Conservation (phyloP, 768 basidiomycete species). For the Russula ochroleuca region DNA sequence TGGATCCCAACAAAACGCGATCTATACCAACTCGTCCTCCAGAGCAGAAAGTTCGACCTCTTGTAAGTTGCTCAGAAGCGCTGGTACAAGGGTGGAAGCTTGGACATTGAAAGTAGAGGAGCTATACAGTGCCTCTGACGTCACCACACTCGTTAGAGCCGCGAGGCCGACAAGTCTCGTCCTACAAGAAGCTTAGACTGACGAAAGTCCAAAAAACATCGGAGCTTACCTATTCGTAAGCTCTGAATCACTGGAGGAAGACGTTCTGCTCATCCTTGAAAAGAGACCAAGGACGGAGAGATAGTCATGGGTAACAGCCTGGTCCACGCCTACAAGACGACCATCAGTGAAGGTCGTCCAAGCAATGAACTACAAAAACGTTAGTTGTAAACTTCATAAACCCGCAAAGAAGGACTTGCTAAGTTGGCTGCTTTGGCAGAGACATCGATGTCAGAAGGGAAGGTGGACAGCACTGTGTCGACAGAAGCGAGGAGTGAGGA, state of each 20-base stretch:
- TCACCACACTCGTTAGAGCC: constrained; percentile 72
- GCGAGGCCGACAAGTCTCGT: constrained; percentile 84
- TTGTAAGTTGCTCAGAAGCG: constrained; percentile 64
- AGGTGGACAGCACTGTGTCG: constrained; percentile 48
- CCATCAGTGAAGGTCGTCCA: constrained; percentile 93
- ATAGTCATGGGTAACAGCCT: constrained; percentile 63
- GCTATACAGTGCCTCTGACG: constrained; percentile 81
- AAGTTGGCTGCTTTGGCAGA: constrained; percentile 73
- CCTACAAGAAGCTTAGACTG: constrained; percentile 38
- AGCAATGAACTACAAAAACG: constrained; percentile 67
- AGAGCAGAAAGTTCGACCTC: constrained; percentile 56
- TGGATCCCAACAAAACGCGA: not conserved
- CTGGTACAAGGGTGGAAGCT: constrained; percentile 62
- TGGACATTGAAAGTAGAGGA: constrained; percentile 68
- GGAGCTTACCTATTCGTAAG: constrained; percentile 60
- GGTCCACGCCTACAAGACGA: constrained; percentile 74
- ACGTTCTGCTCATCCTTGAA: constrained; percentile 51
- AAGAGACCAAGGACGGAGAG: constrained; percentile 63
- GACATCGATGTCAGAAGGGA: constrained; percentile 69
- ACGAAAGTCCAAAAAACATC: not conserved
- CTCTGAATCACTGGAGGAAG: constrained; percentile 58
- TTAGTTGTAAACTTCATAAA: not conserved
- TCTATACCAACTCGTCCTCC: constrained; percentile 59
- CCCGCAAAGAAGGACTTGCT: constrained; percentile 43
- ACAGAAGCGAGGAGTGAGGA: constrained; percentile 64